phyloP scores from a whole-genome alignment of 2,329 filamentous ascomycete genomes.

The Huntiella decipiens region DNA sequence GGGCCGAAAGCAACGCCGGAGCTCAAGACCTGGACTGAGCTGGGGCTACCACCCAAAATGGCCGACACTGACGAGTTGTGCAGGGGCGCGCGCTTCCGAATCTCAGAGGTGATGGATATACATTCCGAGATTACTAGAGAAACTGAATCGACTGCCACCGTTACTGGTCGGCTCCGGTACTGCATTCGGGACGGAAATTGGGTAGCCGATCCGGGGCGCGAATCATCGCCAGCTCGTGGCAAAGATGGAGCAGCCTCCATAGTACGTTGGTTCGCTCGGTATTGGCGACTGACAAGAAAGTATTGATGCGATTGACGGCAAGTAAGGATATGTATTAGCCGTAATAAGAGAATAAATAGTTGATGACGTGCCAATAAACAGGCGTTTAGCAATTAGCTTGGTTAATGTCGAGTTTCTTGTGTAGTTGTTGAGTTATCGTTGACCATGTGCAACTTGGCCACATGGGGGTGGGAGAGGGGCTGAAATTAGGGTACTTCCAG shows the following conservation, averaged over 20 bases:
- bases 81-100: conserved; percentile 93
- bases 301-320: neutral
- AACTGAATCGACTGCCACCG: conserved; percentile 76
- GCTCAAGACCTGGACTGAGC: conserved; percentile 29
- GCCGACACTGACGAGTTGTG: conserved; percentile 91
- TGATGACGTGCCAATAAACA: neutral
- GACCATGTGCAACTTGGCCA: conserved; percentile 11
- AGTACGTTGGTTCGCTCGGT: neutral
- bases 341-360: neutral
- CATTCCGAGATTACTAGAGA: conserved; percentile 95
- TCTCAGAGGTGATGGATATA: conserved; percentile 92
- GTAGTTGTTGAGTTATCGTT: neutral
- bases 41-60: conserved; percentile 64
- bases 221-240: conserved; percentile 4
- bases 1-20: conserved; percentile 1
- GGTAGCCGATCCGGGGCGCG: conserved; percentile 1
- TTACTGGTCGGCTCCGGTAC: conserved; percentile 42
- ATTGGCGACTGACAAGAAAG: neutral
- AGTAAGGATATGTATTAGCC: neutral
- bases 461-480: neutral
- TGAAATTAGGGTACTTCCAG: too few relatives aligned
- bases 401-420: neutral
- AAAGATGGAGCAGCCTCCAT: conserved; percentile 5
- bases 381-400: neutral
- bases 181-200: conserved; percentile 28